phyloP scores from a whole-genome alignment of 1,284 basidiomycete genomes.

The Malassezia arunalokei region DNA sequence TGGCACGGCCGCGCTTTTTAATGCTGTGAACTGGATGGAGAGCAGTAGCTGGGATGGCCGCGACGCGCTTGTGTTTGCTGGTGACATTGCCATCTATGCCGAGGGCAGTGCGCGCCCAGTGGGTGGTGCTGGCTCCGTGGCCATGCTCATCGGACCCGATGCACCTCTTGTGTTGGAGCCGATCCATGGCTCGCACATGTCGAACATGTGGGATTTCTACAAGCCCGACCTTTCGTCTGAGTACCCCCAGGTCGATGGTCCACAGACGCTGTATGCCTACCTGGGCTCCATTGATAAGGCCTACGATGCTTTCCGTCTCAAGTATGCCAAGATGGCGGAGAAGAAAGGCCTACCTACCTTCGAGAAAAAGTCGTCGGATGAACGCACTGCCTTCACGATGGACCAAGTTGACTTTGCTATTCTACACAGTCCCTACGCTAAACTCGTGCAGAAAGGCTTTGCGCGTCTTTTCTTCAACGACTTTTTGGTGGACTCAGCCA shows the following conservation, averaged over 20 bases:
- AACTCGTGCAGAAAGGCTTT: conserved; percentile 93
- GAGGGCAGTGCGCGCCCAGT: conserved; percentile 89
- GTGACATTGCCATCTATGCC: conserved; percentile 96
- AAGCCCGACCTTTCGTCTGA: conserved; percentile 51
- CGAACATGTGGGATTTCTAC: conserved; percentile 64
- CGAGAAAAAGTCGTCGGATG: conserved; percentile 46
- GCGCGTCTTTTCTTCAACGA: conserved; percentile 88
- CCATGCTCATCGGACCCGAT: conserved; percentile 88
- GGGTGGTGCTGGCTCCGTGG: conserved; percentile 89
- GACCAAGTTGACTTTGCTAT: conserved; percentile 75
- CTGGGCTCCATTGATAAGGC: conserved; percentile 82
- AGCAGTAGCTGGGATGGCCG: conserved; percentile 94
- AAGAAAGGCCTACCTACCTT: conserved; percentile 44
- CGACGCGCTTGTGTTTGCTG: conserved; percentile 91
- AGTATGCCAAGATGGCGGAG: conserved; percentile 54
- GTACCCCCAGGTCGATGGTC: conserved; percentile 94
- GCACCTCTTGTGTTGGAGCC: conserved; percentile 90
- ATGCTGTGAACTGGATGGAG: conserved; percentile 85
- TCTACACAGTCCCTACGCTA: conserved; percentile 80
- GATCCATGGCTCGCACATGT: conserved; percentile 92
- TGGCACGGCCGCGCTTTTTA: conserved; percentile 93
- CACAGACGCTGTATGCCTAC: conserved; percentile 89
- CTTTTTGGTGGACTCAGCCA: conserved; percentile 67
- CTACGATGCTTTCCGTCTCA: conserved; percentile 74
- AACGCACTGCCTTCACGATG: conserved; percentile 45